Evolutionary conservation across 2,329 filamentous ascomycete species (phyloP), one percentile per base, ranked within the genome.

Genomic region (Trichophyton simii): DNA sequence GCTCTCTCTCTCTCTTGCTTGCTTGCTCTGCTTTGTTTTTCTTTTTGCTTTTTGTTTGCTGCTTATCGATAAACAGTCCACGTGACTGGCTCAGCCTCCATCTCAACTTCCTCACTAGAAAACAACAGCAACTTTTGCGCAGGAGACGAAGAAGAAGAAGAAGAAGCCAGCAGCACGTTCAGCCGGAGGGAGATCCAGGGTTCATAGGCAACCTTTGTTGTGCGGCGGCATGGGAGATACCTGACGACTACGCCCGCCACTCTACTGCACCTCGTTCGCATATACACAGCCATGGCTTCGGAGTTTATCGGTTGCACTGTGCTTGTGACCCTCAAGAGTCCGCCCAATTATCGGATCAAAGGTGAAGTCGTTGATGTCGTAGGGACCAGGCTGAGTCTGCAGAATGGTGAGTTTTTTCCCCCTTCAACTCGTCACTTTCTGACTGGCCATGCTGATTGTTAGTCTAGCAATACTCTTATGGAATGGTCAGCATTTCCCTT

Each of bases 261-360:
- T 25, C n/a, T 13, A 28, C 28, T 5, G 28, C 50, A 28, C 22
- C 15, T 34, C 22, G 11, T 18, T 15, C 22, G 13, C 50, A 15
- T 50, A 38, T 3, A 18, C 34, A 52, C 42, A 42, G 75, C 63
- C 67, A 88, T 88, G 85, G 84, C 86, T 57, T 79, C 80, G 63
- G 80, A 84, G 69, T 90, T 92, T 72, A 84, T 89, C 69, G 89
- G 89, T 64, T 82, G 89, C 72, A 84, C 86, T 63, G 89, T 94
- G 75, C 77, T 84, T 63, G 85, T 94, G 68, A 87, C 86, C 41
- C 80, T 94, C 65, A 82, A 81, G 68, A 79, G 83, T 62, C 86
- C 87, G 59, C 80, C 82, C 1, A 82, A 83, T 63, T 82, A 82
- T 48, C 78, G 83, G 67, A 76, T 92, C 58, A 83, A 84, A 63